Evolutionary conservation across 495 filamentous ascomycete species (phyloP).

Genomic region (Pyrenula aspistea): DNA sequence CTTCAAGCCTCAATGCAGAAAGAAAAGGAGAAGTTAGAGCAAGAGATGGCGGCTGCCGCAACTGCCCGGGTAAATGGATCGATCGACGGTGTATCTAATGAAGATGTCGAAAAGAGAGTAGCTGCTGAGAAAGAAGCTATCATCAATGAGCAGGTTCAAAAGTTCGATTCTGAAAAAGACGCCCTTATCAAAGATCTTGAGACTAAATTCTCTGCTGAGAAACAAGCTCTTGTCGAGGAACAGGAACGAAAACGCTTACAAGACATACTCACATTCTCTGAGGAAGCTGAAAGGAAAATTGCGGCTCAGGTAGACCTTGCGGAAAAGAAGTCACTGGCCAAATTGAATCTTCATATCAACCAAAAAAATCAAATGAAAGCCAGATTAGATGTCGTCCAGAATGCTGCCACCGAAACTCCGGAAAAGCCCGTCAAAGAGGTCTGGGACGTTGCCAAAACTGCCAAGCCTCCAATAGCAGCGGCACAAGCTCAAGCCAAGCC

Average conservation of each 20-base stretch:
- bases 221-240: constrained; percentile 40
- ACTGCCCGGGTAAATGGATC: constrained; percentile 6
- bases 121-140: constrained; percentile 37
- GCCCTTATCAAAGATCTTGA: constrained; percentile 50
- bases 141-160: constrained; percentile 31
- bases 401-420: constrained; percentile 72
- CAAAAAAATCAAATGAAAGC: constrained; percentile 48
- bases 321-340: constrained; percentile 52
- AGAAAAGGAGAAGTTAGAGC: constrained; percentile 44
- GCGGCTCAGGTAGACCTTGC: constrained; percentile 30
- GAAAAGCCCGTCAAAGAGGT: constrained; percentile 70
- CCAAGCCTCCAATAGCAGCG: constrained; percentile 36
- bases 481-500: constrained; percentile 5
- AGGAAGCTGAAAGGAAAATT: constrained; percentile 26
- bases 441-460: constrained; percentile 64
- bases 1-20: constrained; percentile 44
- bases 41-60: constrained; percentile 29
- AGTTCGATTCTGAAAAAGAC: constrained; percentile 44
- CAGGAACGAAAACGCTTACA: constrained; percentile 11
- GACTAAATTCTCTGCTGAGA: constrained; percentile 24
- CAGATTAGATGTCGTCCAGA: constrained; percentile 67
- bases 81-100: constrained; percentile 12
- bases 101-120: constrained; percentile 25
- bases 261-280: neutral
- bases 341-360: constrained; percentile 72